Evolutionary conservation across 2,329 filamentous ascomycete species (phyloP).

Genomic region (Aspergillus phoenicis): DNA sequence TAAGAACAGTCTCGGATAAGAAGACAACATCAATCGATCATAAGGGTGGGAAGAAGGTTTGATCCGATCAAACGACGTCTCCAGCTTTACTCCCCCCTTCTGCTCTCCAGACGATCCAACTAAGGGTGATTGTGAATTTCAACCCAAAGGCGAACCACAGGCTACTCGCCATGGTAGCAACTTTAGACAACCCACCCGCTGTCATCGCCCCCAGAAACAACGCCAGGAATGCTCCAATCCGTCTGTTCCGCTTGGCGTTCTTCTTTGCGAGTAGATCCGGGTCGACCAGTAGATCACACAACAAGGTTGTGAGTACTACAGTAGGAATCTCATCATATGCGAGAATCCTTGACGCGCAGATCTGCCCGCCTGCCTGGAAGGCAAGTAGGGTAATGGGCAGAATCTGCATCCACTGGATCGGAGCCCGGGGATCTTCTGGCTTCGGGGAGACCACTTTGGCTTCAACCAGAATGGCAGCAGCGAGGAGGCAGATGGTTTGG

Average conservation of each 20-base stretch:
- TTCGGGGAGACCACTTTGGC: constrained; percentile 34
- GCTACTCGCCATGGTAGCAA: constrained; percentile 37
- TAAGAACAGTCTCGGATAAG: not conserved
- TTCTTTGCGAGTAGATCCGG: constrained; percentile 28
- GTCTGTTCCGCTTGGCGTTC: constrained; percentile 38
- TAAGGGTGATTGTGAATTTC: constrained; percentile 38
- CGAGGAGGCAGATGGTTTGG: constrained; percentile 40
- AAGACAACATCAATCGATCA: not conserved
- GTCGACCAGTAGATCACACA: constrained; percentile 45
- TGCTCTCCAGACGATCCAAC: constrained; percentile 41
- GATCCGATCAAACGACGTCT: not conserved
- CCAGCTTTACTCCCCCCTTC: constrained; percentile 13
- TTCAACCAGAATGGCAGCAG: constrained; percentile 41
- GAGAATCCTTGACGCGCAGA: constrained; percentile 41
- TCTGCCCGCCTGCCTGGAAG: constrained; percentile 47
- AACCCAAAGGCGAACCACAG: constrained; percentile 45
- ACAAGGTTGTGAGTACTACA: constrained; percentile 44
- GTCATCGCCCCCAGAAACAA: constrained; percentile 46
- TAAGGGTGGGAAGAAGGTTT: not conserved
- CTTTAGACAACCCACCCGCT: constrained; percentile 43
- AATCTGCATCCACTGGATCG: constrained; percentile 41
- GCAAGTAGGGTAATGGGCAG: constrained; percentile 43
- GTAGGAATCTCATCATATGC: constrained; percentile 45
- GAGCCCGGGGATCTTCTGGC: constrained; percentile 32
- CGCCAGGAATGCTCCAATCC: constrained; percentile 41